phyloP scores from a whole-genome alignment of 805 yeast genomes.

The Starmerella lactis-condensi region DNA sequence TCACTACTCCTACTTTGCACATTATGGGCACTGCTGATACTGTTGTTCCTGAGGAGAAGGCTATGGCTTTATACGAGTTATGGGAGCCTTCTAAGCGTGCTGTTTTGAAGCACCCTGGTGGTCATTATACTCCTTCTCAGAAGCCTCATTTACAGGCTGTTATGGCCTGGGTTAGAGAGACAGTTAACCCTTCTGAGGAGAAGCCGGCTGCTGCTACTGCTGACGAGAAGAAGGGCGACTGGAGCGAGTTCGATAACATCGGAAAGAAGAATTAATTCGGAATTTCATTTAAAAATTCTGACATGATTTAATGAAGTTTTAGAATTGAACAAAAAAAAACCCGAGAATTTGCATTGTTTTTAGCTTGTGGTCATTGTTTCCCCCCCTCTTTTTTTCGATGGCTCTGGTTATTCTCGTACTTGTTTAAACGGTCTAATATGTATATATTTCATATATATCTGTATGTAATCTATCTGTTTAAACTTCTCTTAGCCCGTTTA shows the following conservation, averaged over 20 bases:
- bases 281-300: no score
- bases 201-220: slow-evolving; percentile 4
- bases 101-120: slow-evolving; percentile 73
- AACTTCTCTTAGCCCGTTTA: no score
- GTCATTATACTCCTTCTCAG: slow-evolving; percentile 88
- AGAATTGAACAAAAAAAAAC: no score
- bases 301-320: no score
- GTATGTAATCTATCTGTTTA: no score
- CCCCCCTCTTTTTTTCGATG: no score
- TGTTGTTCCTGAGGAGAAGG: slow-evolving; percentile 57
- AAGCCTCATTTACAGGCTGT: slow-evolving; percentile 30
- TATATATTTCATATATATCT: neutral
- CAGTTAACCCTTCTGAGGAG: slow-evolving; percentile 4
- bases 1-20: slow-evolving; percentile 38
- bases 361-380: no score
- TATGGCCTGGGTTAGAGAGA: slow-evolving; percentile 16
- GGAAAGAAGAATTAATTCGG: no score
- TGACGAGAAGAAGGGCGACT: slow-evolving; percentile 16
- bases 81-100: slow-evolving; percentile 30
- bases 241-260: slow-evolving; percentile 25
- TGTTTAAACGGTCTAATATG: neutral
- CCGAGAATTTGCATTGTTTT: no score
- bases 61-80: slow-evolving; percentile 38
- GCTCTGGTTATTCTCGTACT: no score
- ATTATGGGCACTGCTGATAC: slow-evolving; percentile 76